Evolutionary conservation across 306 rosid species (phyloP).

Genomic region (Lathyrus sativus): DNA sequence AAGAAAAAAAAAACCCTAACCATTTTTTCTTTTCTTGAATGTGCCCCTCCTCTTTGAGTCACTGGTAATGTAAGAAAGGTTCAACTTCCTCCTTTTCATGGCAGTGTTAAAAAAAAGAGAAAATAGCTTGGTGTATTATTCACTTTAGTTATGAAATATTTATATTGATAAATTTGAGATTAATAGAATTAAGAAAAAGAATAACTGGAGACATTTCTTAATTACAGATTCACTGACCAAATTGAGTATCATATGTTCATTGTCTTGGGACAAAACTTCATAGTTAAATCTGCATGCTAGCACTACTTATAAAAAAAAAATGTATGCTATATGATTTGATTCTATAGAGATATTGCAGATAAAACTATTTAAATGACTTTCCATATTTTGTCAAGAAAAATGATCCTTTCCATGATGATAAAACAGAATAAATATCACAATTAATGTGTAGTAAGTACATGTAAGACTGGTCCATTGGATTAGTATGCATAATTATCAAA

Average conservation of each 20-base stretch:
- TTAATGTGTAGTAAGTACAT: no score
- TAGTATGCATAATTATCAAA: no score
- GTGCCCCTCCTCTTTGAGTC: constrained; percentile 40
- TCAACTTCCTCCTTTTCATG: constrained; percentile 41
- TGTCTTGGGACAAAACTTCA: neutral
- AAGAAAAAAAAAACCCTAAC: neutral
- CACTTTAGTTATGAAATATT: neutral
- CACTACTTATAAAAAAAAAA: no score
- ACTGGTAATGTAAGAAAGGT: constrained; percentile 28
- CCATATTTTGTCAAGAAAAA: neutral
- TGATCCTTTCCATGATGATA: no score
- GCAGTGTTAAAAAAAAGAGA: neutral
- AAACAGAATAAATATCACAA: no score
- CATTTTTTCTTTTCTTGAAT: constrained; percentile 32
- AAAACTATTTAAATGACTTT: neutral
- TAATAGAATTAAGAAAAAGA: neutral
- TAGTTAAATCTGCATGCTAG: neutral
- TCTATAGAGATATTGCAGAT: no score
- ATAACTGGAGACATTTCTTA: neutral
- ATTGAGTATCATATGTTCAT: neutral
- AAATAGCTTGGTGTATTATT: neutral
- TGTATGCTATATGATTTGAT: no score
- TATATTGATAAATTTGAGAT: constrained; percentile 1
- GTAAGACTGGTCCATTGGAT: no score
- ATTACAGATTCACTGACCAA: neutral